Evolutionary conservation across 139 green algal genomes (phyloP).

Genomic region (Coccomyxa sp.): DNA sequence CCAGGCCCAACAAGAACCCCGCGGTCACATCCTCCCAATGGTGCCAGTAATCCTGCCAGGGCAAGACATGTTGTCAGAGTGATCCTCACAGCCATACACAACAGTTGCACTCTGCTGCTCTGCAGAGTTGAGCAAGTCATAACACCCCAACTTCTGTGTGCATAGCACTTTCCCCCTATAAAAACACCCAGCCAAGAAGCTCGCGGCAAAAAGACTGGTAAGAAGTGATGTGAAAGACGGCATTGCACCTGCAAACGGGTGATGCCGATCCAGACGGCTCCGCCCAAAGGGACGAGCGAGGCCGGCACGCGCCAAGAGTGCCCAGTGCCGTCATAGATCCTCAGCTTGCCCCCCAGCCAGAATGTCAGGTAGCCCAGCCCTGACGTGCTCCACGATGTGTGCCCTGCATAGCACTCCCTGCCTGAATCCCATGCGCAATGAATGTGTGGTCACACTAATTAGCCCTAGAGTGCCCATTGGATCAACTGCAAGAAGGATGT

Average conservation of each 20-base stretch:
- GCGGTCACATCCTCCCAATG: slow-evolving; percentile 40
- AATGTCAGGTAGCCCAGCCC: slow-evolving; percentile 54
- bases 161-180: too few species aligned
- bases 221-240: not conserved
- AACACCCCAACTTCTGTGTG: not conserved
- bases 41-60: slow-evolving; percentile 49
- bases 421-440: not conserved
- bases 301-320: slow-evolving; percentile 32
- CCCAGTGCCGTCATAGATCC: slow-evolving; percentile 33
- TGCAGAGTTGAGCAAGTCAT: too few species aligned
- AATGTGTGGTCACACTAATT: too few species aligned
- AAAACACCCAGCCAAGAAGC: too few species aligned
- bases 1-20: slow-evolving; percentile 29
- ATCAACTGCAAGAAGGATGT: too few species aligned
- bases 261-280: slow-evolving; percentile 39
- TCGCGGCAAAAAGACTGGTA: too few species aligned
- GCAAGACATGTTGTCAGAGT: not conserved
- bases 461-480: too few species aligned
- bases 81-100: too few species aligned
- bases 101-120: too few species aligned
- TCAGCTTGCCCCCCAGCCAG: slow-evolving; percentile 53
- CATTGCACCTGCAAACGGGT: slow-evolving; percentile 25
- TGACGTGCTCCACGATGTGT: slow-evolving; percentile 54
- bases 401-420: slow-evolving; percentile 33
- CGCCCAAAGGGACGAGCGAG: slow-evolving; percentile 31